These are phyloP conservation scores for Kwoniella newhampshirensis DNA, from an alignment of 768 basidiomycete species.

Conservation along the genomic window DNA sequence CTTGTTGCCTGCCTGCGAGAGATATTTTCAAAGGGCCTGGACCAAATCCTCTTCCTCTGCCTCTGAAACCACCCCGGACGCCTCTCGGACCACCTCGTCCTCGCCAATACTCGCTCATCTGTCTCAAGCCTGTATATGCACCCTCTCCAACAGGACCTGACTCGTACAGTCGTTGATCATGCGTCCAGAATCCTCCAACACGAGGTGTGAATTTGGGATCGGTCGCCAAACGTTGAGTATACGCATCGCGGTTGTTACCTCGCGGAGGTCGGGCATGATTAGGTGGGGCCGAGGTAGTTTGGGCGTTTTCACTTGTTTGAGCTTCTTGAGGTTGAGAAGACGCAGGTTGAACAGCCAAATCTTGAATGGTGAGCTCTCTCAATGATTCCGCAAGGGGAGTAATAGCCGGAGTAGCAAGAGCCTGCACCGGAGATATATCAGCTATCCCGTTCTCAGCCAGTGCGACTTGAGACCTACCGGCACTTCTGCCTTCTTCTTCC, in stretches of 20 bases:
- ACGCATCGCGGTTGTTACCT: constrained; percentile 71
- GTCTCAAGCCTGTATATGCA: constrained; percentile 35
- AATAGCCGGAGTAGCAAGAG: not conserved
- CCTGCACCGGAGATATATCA: not conserved
- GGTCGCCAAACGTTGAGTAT: constrained; percentile 73
- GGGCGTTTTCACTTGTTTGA: not conserved
- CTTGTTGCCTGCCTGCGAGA: not conserved
- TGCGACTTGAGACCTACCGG: not conserved
- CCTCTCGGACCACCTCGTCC: constrained; percentile 61
- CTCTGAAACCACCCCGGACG: constrained; percentile 32
- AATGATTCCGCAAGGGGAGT: constrained; percentile 21
- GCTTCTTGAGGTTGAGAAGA: not conserved
- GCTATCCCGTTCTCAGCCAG: no score
- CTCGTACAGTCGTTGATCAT: constrained; percentile 74
- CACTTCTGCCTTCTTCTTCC: constrained; percentile 3
- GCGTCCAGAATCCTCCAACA: constrained; percentile 90
- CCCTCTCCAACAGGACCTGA: constrained; percentile 39
- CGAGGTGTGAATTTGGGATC: constrained; percentile 89
- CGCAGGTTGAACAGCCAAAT: not conserved
- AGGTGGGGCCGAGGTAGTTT: constrained; percentile 51
- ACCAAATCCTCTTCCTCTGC: constrained; percentile 27
- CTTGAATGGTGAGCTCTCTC: constrained; percentile 18
- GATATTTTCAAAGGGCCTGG: not conserved
- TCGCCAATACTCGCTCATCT: constrained; percentile 59
- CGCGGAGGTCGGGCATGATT: constrained; percentile 53